A percentile compares a stretch with the other conserved stretches of the same genome.
Evolutionary conservation across 495 filamentous ascomycete genomes (phyloP).

Genomic region (Neurospora terricola): DNA sequence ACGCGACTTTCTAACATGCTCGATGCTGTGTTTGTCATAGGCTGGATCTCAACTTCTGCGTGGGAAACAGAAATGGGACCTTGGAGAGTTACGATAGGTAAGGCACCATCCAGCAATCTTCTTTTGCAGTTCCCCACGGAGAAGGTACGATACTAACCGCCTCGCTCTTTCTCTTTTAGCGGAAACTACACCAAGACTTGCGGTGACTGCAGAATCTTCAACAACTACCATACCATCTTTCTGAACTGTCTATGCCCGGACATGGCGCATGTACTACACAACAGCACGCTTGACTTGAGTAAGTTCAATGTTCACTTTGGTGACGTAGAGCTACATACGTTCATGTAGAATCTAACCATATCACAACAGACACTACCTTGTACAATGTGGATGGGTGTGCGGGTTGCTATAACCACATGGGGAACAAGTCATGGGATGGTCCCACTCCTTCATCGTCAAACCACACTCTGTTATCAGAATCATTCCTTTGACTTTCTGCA

Average conservation of each 20-base stretch:
- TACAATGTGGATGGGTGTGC: conserved; percentile 5
- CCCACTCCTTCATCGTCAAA: not conserved
- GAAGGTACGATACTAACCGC: not conserved
- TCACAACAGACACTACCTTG: conserved; percentile 7
- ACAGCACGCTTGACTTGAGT: conserved; percentile 11
- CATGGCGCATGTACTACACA: not conserved
- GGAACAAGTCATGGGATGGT: conserved; percentile 8
- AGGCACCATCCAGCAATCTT: not conserved
- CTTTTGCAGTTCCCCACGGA: not conserved
- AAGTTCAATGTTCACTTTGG: not conserved
- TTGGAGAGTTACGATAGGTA: conserved; percentile 10
- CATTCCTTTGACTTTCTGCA: not conserved
- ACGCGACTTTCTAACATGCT: not conserved
- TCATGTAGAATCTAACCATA: too few species aligned
- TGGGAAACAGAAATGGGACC: conserved; percentile 11
- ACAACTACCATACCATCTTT: conserved; percentile 1
- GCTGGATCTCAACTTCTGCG: conserved; percentile 14
- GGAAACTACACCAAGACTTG: conserved; percentile 12
- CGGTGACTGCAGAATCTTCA: conserved; percentile 3
- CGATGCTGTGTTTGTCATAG: not conserved
- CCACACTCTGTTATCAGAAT: not conserved
- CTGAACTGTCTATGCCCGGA: conserved; percentile 9
- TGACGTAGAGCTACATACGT: too few species aligned
- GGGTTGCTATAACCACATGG: conserved; percentile 10
- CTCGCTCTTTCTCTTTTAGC: not conserved